Conservation (phyloP, 257 asterid genomes). For the Echium plantagineum region DNA sequence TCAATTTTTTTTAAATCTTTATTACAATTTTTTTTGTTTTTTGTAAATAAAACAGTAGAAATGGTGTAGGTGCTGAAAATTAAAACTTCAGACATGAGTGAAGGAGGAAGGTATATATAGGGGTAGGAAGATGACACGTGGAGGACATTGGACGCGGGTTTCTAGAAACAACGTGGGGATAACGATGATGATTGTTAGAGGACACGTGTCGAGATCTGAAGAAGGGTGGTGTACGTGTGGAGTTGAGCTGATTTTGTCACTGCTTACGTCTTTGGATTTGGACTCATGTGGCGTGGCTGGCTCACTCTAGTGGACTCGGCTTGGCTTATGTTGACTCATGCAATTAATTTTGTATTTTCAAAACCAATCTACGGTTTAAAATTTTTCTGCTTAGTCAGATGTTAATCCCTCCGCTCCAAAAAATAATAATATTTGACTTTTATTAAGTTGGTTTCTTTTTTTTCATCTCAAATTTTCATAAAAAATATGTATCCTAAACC, state of each 20-base stretch:
- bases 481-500: no score
- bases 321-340: background rate
- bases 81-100: conserved; percentile 53
- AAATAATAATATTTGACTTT: no score
- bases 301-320: conserved; percentile 1
- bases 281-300: conserved; percentile 32
- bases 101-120: conserved; percentile 34
- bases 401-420: no score
- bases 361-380: no score
- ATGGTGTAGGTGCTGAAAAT: conserved; percentile 12
- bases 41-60: background rate
- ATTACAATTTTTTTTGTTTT: no score
- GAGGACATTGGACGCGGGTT: conserved; percentile 19
- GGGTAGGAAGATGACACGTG: conserved; percentile 31
- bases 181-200: background rate
- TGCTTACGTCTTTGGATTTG: conserved; percentile 35
- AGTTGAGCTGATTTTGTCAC: conserved; percentile 22
- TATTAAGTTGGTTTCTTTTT: no score
- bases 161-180: conserved; percentile 31
- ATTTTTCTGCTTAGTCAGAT: no score
- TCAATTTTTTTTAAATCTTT: no score
- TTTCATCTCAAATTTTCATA: no score
- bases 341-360: no score
- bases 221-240: conserved; percentile 3
- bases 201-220: conserved; percentile 15